These are phyloP conservation scores for Laetiporus sulphureus DNA, from an alignment of 1,284 basidiomycete genomes.

Conservation along the genomic window DNA sequence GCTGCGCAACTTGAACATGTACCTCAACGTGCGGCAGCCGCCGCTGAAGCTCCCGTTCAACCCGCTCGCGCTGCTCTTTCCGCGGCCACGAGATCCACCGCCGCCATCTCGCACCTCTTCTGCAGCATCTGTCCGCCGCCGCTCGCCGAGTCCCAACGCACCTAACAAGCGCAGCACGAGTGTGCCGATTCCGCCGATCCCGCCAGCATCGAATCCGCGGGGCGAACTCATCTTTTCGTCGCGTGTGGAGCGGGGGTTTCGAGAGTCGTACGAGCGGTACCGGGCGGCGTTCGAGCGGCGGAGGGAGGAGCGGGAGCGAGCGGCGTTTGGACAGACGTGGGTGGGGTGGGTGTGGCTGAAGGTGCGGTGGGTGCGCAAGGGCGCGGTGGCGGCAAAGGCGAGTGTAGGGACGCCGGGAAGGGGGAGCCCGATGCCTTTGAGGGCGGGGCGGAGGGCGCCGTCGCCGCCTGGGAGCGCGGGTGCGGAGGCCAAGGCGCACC, in stretches of 20 bases:
- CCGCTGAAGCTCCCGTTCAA: conserved; percentile 60
- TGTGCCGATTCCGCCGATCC: conserved; percentile 73
- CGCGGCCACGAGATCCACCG: no score
- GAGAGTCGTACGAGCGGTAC: conserved; percentile 92
- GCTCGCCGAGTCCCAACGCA: no score
- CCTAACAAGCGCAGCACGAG: no score
- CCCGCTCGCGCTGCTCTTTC: conserved; percentile 60
- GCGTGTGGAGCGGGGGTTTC: conserved; percentile 76
- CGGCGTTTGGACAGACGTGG: conserved; percentile 35
- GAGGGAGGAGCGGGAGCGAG: conserved; percentile 58
- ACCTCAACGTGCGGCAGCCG: conserved; percentile 86
- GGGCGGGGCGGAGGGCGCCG: no score
- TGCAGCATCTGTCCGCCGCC: no score
- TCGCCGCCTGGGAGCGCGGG: no score
- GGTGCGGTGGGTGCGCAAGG: conserved; percentile 29
- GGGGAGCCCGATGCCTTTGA: no score
- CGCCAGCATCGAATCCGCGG: conserved; percentile 83
- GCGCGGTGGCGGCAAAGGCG: neutral
- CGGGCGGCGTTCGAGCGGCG: conserved; percentile 85
- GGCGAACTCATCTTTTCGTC: conserved; percentile 96
- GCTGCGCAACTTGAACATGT: conserved; percentile 92
- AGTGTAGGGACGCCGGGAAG: no score
- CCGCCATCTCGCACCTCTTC: no score
- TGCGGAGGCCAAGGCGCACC: neutral
- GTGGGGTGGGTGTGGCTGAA: conserved; percentile 34